Conservation (phyloP, 768 basidiomycete genomes). For the Leccinum aurantiacum region DNA sequence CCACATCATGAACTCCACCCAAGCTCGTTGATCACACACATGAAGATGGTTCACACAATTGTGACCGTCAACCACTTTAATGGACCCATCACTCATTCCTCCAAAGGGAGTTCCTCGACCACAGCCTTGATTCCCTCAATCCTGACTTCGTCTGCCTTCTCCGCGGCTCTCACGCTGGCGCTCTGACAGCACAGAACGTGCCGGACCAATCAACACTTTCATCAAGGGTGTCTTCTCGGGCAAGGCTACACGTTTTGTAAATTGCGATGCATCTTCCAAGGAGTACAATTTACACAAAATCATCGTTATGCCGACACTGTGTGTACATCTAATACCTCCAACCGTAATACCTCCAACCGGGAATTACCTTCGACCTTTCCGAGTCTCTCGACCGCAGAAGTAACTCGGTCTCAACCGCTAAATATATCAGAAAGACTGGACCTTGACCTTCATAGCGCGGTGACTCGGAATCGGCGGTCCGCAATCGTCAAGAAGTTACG, state of each 20-base stretch:
- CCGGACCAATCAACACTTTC: slow-evolving; percentile 79
- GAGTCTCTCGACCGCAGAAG: neutral
- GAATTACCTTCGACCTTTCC: neutral
- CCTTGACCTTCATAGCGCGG: no score
- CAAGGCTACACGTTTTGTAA: slow-evolving; percentile 52
- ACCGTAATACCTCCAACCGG: neutral
- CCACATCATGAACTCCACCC: slow-evolving; percentile 93
- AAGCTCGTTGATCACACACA: slow-evolving; percentile 79
- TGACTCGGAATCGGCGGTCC: neutral
- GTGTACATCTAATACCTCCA: neutral
- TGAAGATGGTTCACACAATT: slow-evolving; percentile 91
- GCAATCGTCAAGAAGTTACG: neutral
- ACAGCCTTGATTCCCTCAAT: slow-evolving; percentile 86
- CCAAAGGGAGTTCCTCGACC: slow-evolving; percentile 82
- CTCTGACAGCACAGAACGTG: slow-evolving; percentile 55
- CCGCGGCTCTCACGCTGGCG: slow-evolving; percentile 48
- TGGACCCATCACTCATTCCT: slow-evolving; percentile 87
- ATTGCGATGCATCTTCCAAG: neutral
- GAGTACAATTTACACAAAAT: neutral
- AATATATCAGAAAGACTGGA: neutral
- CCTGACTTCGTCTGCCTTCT: slow-evolving; percentile 92
- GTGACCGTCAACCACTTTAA: slow-evolving; percentile 91
- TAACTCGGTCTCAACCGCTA: neutral
- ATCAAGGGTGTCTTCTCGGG: slow-evolving; percentile 85
- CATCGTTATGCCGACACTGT: neutral